Base-by-base conservation (phyloP, 108 stramenopile species). In the Cyclotella baltica region DNA sequence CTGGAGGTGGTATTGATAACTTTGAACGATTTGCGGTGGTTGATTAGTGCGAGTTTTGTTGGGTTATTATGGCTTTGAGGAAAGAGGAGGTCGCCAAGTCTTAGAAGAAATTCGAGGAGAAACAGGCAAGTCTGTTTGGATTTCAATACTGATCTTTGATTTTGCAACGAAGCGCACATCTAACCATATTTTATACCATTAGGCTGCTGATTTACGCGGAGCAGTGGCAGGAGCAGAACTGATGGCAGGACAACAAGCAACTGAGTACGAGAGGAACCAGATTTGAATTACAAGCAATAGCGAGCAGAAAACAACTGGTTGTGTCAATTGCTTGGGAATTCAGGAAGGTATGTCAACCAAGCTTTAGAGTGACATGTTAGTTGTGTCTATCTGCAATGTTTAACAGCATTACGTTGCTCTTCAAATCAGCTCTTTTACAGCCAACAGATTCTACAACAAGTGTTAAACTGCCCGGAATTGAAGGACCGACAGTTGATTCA, bases 401-500 rank as follows among this genome's bases (percentile, higher is more conserved):
- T 31, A 18, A 18, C 15, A 34, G 48, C 20, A 2, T 29, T 67
- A 30, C 19, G 13, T 34, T 23, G 3, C 11, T 58, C 19, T 58
- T 16, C n/a, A 36, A 27, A 6, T 46, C 75, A 91, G 61, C 73
- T 96, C 18, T 81, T 92, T 2, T 89, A 88, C 67, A 62, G 67
- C 10, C 90, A 90, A 67, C 95, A 96, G 67, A 77, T 83, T 34
- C 64, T 93, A 23, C 70, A 38, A 76, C 89, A 3, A 89, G 87
- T 64, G 74, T 90, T 13, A 68, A 78, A 59, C 71, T 96, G 4
- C 92, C 95, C n/a, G 87, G 86, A 20, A 93, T 96, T 76, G 75
- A 86, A 28, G 90, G 92, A n/a, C 90, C 95, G 16, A 89, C 92
- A 0, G 90, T 91, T 6, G 95, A 96, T 74, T 77, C 84, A 16